Evolutionary conservation across 768 basidiomycete genomes (phyloP).

Genomic region (Termitomyces sp.): DNA sequence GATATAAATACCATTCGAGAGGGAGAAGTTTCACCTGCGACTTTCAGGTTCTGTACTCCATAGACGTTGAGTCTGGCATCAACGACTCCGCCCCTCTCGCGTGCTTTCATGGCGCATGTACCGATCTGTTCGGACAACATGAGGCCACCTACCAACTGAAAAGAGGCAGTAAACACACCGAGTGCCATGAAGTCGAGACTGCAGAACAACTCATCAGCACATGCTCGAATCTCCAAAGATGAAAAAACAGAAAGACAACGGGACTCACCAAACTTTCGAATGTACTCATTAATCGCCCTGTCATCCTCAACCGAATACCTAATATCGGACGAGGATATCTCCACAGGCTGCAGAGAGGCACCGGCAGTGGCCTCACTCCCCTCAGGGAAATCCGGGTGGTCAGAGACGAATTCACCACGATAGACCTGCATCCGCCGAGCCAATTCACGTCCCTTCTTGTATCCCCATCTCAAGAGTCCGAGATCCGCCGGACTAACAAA

Average conservation of each 20-base stretch:
- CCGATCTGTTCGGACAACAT: constrained; percentile 36
- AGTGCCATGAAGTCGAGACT: constrained; percentile 41
- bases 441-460: constrained; percentile 51
- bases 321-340: constrained; percentile 27
- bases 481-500: constrained; percentile 34
- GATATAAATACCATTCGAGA: neutral
- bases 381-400: constrained; percentile 31
- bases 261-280: constrained; percentile 22
- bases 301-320: constrained; percentile 35
- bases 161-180: constrained; percentile 20
- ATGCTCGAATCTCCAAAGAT: neutral
- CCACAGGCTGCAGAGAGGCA: constrained; percentile 22
- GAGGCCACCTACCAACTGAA: neutral
- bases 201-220: neutral
- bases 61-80: constrained; percentile 59
- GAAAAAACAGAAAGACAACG: constrained; percentile 2
- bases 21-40: constrained; percentile 35
- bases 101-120: constrained; percentile 64
- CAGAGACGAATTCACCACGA: constrained; percentile 29
- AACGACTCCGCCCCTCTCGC: constrained; percentile 52
- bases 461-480: constrained; percentile 39
- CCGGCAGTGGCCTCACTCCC: constrained; percentile 23
- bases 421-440: constrained; percentile 44
- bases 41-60: constrained; percentile 48
- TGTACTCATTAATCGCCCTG: constrained; percentile 32